A percentile compares a stretch with the other conserved stretches of the same genome.
These are phyloP conservation scores for Solanum acaule DNA, from an alignment of 257 asterid species.

Conservation along the genomic window DNA sequence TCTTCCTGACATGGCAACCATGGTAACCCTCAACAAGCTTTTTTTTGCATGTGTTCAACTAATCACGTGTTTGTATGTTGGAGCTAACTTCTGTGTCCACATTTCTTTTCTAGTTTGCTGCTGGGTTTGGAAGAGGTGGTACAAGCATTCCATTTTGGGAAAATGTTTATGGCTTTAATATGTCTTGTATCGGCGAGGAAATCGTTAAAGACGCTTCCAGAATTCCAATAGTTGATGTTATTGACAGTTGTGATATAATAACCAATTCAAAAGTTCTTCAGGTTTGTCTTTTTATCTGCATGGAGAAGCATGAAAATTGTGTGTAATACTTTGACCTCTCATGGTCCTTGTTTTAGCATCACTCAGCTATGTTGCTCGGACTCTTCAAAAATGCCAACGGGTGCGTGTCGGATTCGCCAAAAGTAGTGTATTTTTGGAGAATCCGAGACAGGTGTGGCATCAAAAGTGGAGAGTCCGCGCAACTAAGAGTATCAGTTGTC, in stretches of 20 bases:
- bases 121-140: conserved; percentile 93
- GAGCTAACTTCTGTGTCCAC: background rate
- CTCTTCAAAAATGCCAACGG: too few relatives aligned
- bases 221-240: conserved; percentile 63
- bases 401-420: too few relatives aligned
- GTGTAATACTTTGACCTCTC: background rate
- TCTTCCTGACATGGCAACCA: conserved; percentile 92
- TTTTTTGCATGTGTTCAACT: background rate
- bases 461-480: too few relatives aligned
- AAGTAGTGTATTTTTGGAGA: too few relatives aligned
- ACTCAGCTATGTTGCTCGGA: too few relatives aligned
- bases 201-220: conserved; percentile 61
- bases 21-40: conserved; percentile 37
- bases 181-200: conserved; percentile 79
- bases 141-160: conserved; percentile 94
- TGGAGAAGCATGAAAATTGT: background rate
- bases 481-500: background rate
- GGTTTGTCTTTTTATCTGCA: conserved; percentile 28
- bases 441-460: too few relatives aligned
- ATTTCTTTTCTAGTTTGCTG: conserved; percentile 47
- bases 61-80: background rate
- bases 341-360: background rate
- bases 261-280: conserved; percentile 69
- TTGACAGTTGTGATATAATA: conserved; percentile 51
- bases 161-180: conserved; percentile 77